Evolutionary conservation across 192 early-diverging fungal genomes (phyloP), one percentile per base, ranked within the genome.

Genomic region (Phlyctochytrium planicorne): DNA sequence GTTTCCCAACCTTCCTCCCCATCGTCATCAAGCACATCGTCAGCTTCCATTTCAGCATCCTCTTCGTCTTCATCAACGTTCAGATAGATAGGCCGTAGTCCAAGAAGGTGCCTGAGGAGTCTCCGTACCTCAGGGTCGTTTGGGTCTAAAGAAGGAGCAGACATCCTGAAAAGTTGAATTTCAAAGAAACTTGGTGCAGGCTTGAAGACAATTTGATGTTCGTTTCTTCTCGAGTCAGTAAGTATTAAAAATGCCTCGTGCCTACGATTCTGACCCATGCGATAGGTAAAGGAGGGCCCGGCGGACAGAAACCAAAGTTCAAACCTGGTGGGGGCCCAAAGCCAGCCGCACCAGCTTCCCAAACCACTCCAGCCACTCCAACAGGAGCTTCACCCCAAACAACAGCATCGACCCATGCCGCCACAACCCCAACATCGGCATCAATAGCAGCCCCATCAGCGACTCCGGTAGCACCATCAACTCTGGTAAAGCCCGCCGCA

Each of bases 41-140:
- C 55, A n/a, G 10, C 40, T n/a, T 50, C 40, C 12, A 14, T n/a
- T n/a, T 14, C n/a, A 10, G 10, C 40, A n/a, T 50, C 40, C 14
- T 57, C 55, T 12, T 57, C 55, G 55, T 57, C 55, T 6, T 57
- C 55, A 27, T 57, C 55, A 24, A 10, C 55, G 55, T 57, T 57
- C 6, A 57, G 25, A n/a, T 50, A n/a, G n/a, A n/a, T n/a, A n/a
- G n/a, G n/a, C n/a, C n/a, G n/a, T n/a, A n/a, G n/a, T n/a, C n/a
- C n/a, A n/a, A n/a, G n/a, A n/a, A n/a, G n/a, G n/a, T n/a, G n/a
- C n/a, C n/a, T n/a, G n/a, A n/a, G n/a, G n/a, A n/a, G n/a, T n/a
- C n/a, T n/a, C n/a, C n/a, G n/a, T n/a, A n/a, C n/a, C n/a, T n/a
- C n/a, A n/a, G n/a, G n/a, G n/a, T n/a, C n/a, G n/a, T n/a, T n/a